Conservation (phyloP, 2,329 filamentous ascomycete species). For the Ophioceras dolichostomum region DNA sequence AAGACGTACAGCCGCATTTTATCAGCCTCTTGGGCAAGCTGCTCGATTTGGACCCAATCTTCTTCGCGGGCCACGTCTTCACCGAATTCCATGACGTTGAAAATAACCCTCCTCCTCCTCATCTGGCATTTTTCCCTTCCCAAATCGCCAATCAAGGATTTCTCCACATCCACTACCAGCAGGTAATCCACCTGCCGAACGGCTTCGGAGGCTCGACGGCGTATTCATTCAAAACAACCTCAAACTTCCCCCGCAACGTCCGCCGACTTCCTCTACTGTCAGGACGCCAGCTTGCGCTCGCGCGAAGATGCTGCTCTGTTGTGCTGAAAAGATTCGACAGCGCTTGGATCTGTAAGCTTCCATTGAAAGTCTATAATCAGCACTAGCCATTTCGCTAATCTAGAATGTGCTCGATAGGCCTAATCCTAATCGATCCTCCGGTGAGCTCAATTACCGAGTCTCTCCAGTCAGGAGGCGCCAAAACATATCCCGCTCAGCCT, state of each 20-base stretch:
- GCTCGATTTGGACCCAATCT: conserved; percentile 10
- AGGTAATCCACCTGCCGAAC: conserved; percentile 6
- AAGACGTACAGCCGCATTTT: conserved; percentile 7
- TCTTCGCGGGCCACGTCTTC: conserved; percentile 9
- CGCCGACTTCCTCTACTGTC: conserved; percentile 3
- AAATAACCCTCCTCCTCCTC: conserved; percentile 8
- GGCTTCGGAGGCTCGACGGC: conserved; percentile 2
- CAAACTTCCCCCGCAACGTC: conserved; percentile 4
- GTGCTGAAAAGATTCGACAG: conserved; percentile 1
- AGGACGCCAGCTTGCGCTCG: conserved; percentile 5
- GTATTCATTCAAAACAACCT: conserved; percentile 4
- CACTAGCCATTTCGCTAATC: not conserved
- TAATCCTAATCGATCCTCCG: conserved; percentile 3
- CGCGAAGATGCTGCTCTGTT: conserved; percentile 5
- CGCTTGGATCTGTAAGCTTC: conserved; percentile 5
- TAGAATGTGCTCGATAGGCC: conserved; percentile 2
- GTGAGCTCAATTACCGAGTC: not conserved
- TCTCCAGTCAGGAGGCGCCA: not conserved
- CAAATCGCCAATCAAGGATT: conserved; percentile 5
- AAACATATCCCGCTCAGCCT: conserved; percentile 1
- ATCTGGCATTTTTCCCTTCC: conserved; percentile 7
- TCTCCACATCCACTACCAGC: conserved; percentile 10
- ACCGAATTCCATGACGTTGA: conserved; percentile 9
- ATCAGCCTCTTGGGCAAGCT: conserved; percentile 6
- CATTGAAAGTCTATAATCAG: not conserved